A percentile compares a stretch with the other conserved stretches of the same genome.
Evolutionary conservation across 192 early-diverging fungal genomes (phyloP).

Genomic region (Lobosporangium transversale): DNA sequence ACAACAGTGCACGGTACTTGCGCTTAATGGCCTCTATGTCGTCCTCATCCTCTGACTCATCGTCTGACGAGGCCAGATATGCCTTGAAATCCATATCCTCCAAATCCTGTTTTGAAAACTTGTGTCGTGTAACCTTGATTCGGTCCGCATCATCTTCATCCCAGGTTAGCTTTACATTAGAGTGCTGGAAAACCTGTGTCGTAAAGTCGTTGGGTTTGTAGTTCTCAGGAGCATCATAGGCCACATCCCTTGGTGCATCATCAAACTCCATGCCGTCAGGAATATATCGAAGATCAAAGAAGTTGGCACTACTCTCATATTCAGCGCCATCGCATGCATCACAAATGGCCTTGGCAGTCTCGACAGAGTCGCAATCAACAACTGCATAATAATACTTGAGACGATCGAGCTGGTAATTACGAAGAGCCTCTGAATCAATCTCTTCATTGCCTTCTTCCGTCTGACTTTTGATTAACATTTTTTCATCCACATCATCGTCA

Average conservation of each 20-base stretch:
- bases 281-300: slow-evolving; percentile 94
- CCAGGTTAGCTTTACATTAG: slow-evolving; percentile 95
- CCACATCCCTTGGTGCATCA: slow-evolving; percentile 71
- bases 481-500: slow-evolving; percentile 59
- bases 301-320: slow-evolving; percentile 90
- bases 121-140: slow-evolving; percentile 77
- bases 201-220: slow-evolving; percentile 77
- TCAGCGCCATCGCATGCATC: slow-evolving; percentile 90
- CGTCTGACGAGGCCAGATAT: slow-evolving; percentile 81
- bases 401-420: slow-evolving; percentile 92
- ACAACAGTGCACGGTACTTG: slow-evolving; percentile 63
- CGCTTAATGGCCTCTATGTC: slow-evolving; percentile 57
- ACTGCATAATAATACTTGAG: slow-evolving; percentile 94
- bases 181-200: slow-evolving; percentile 89
- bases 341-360: slow-evolving; percentile 84
- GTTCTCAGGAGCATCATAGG: slow-evolving; percentile 68
- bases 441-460: slow-evolving; percentile 74
- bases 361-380: slow-evolving; percentile 89
- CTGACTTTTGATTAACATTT: slow-evolving; percentile 57
- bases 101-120: slow-evolving; percentile 89
- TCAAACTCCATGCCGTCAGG: slow-evolving; percentile 92
- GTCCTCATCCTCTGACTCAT: slow-evolving; percentile 70
- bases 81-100: slow-evolving; percentile 92
- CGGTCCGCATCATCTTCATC: slow-evolving; percentile 93
- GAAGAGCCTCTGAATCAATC: slow-evolving; percentile 83